phyloP scores from a whole-genome alignment of 495 filamentous ascomycete genomes.

The Aspergillus kassunensis region DNA sequence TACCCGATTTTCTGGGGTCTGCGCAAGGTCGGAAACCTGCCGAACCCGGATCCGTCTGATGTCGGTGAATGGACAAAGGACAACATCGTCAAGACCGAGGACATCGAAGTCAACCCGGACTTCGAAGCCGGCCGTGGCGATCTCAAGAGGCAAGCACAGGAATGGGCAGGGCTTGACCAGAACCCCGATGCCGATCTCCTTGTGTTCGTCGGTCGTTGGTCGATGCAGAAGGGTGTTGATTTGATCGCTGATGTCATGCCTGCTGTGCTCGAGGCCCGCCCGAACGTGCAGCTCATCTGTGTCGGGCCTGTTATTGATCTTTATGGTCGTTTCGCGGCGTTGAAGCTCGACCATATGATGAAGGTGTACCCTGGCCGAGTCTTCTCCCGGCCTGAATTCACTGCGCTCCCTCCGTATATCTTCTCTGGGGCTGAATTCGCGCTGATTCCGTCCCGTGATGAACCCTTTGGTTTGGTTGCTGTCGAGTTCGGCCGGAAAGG shows the following conservation, averaged over 20 bases:
- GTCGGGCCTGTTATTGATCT: slow-evolving; percentile 73
- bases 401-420: slow-evolving; percentile 66
- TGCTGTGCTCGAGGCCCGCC: slow-evolving; percentile 60
- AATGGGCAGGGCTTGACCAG: slow-evolving; percentile 67
- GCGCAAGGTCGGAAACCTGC: slow-evolving; percentile 64
- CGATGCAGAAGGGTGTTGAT: slow-evolving; percentile 73
- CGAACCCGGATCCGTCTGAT: slow-evolving; percentile 73
- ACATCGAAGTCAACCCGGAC: slow-evolving; percentile 48
- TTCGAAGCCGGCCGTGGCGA: slow-evolving; percentile 54
- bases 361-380: slow-evolving; percentile 66
- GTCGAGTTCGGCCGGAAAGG: slow-evolving; percentile 78
- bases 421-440: slow-evolving; percentile 78
- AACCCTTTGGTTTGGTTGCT: slow-evolving; percentile 74
- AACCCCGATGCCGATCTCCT: slow-evolving; percentile 66
- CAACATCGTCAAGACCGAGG: slow-evolving; percentile 38
- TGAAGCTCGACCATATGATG: slow-evolving; percentile 70
- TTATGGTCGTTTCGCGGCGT: slow-evolving; percentile 70
- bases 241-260: slow-evolving; percentile 75
- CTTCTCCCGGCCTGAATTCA: slow-evolving; percentile 73
- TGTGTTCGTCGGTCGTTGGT: slow-evolving; percentile 77
- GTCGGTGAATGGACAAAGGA: slow-evolving; percentile 60
- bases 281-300: slow-evolving; percentile 64
- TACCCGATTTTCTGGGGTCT: slow-evolving; percentile 78
- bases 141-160: slow-evolving; percentile 64
- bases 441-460: slow-evolving; percentile 72